Evolutionary conservation across 352 stramenopile genomes (phyloP).

Genomic region (Globisporangium parvum): DNA sequence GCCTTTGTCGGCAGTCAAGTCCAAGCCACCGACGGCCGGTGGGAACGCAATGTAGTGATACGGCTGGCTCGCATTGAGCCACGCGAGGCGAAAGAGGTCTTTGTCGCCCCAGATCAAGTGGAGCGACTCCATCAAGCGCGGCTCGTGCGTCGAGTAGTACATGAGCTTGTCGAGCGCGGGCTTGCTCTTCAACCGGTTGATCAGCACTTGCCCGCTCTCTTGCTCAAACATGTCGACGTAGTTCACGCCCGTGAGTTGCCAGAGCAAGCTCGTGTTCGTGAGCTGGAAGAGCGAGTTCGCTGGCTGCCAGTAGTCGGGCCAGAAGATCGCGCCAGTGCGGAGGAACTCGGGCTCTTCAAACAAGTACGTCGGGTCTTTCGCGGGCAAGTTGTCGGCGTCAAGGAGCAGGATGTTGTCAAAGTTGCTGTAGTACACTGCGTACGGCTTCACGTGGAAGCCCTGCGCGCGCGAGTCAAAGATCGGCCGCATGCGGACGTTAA

Average conservation of each 20-base stretch:
- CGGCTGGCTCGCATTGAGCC: slow-evolving; percentile 67
- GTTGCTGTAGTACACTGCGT: slow-evolving; percentile 82
- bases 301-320: slow-evolving; percentile 82
- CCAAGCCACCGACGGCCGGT: slow-evolving; percentile 64
- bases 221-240: slow-evolving; percentile 84
- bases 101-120: slow-evolving; percentile 86
- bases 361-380: slow-evolving; percentile 78
- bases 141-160: slow-evolving; percentile 77
- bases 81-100: slow-evolving; percentile 79
- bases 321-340: slow-evolving; percentile 75
- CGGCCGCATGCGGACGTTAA: slow-evolving; percentile 68
- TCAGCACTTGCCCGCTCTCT: slow-evolving; percentile 82
- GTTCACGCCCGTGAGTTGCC: slow-evolving; percentile 64
- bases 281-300: slow-evolving; percentile 80
- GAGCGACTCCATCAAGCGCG: slow-evolving; percentile 60
- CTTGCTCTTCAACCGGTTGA: slow-evolving; percentile 72
- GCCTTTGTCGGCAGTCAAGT: slow-evolving; percentile 55
- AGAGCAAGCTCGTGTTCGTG: slow-evolving; percentile 65
- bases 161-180: slow-evolving; percentile 79
- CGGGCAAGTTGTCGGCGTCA: slow-evolving; percentile 77
- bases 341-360: slow-evolving; percentile 78
- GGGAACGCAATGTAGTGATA: slow-evolving; percentile 78
- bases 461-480: slow-evolving; percentile 74
- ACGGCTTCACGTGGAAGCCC: slow-evolving; percentile 80
- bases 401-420: slow-evolving; percentile 82